Base-by-base conservation (phyloP, 306 rosid species). In the Quillaja saponaria region DNA sequence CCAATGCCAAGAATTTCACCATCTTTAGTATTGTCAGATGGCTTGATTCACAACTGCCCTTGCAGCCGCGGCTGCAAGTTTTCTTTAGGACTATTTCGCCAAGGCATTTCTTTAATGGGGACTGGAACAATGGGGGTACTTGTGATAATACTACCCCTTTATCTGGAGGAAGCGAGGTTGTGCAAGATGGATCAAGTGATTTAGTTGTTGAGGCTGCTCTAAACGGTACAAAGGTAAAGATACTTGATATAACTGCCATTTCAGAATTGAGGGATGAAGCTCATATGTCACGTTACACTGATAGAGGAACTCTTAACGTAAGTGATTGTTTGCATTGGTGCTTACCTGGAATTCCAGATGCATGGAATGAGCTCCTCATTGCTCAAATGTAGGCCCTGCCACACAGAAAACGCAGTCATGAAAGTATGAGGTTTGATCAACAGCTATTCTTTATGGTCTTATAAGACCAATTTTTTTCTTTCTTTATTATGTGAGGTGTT, bases 301-400 rank as follows among this genome's bases (percentile, higher is more conserved):
- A 67, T 35, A 73, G 87, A 74, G 89, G 89, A 13, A 78, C 73
- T 42, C 61, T 71, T 4, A 84, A 73, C 48, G 58, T 78, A 6
- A 89, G 85, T 28, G 99, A 92, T 58, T 92, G 96, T 68, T 87
- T 92, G 80, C 96, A 89, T 76, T 89, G 96, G 99, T 92, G 96
- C 74, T 64, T 92, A 35, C 96, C 96, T 3, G 96, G 96, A 46
- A 68, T 89, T 76, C 96, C 95, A 9, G 99, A 89, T 71, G 15
- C 96, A 13, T 92, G 99, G 99, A 92, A 92, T 66, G 96, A 92
- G 74, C 76, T 92, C 74, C 91, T 92, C 58, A 55, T 75, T 74
- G 87, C 95, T 46, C 96, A 89, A 50, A 68, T 89, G 51, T 92
- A 89, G 76, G 59, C 18, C 14, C 58, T 50, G 49, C 60, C 54